Conservation (phyloP, 371 early-diverging fungal genomes). For the Mucor plumbeus region DNA sequence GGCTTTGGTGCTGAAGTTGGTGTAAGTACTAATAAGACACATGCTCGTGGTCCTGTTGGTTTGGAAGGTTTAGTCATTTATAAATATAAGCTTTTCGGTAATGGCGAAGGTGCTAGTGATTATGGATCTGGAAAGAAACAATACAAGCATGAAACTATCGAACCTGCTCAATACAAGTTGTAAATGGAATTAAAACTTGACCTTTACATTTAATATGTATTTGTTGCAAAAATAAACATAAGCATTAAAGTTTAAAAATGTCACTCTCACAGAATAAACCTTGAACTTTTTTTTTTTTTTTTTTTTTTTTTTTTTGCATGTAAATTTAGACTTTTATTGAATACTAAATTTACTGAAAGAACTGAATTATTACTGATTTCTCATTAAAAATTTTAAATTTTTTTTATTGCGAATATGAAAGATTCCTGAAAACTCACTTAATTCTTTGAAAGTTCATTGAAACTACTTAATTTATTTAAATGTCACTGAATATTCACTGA, state of each 20-base stretch:
- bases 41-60: conserved; percentile 97
- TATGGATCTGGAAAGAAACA: conserved; percentile 80
- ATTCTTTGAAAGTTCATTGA: no score
- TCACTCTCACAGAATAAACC: no score
- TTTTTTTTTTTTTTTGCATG: no score
- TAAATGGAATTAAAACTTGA: background rate
- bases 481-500: no score
- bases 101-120: conserved; percentile 83
- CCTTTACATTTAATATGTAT: background rate
- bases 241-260: background rate
- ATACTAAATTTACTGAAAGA: no score
- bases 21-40: conserved; percentile 96
- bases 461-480: no score
- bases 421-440: no score
- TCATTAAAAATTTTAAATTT: no score
- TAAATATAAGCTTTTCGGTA: conserved; percentile 91
- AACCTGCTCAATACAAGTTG: conserved; percentile 37
- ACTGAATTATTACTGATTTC: no score
- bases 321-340: no score
- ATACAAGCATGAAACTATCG: conserved; percentile 71
- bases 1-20: conserved; percentile 98
- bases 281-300: no score
- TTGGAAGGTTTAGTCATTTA: conserved; percentile 96
- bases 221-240: background rate
- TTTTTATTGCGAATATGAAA: no score